Evolutionary conservation across 2,329 filamentous ascomycete genomes (phyloP), one percentile per base, ranked within the genome.

Genomic region (Penicillium frequentans): DNA sequence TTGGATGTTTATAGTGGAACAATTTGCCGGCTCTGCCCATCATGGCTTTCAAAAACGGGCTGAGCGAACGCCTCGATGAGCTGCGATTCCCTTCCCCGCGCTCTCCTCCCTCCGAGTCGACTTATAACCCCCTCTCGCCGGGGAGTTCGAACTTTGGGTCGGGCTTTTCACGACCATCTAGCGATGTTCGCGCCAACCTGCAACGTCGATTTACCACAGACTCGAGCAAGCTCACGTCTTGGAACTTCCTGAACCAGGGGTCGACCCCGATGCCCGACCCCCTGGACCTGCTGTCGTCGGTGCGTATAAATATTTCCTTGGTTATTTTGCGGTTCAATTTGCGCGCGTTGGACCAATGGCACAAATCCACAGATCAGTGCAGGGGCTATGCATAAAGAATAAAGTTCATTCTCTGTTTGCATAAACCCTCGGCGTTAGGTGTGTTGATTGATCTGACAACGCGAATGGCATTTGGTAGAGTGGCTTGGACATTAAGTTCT

Each of bases 131-230:
- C 69, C 87, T 90, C 70, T 85, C 86, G 67, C 87, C 90, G 62
- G 75, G 77, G 73, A 89, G 89, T 75, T 83, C 84, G 70, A 82
- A 80, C 70, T 85, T 86, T 70, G 81, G 87, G 73, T 81, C 78
- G 49, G 84, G 84, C 64, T 81, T 83, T 63, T 77, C 81, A 56
- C 74, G 79, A 55, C 74, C 80, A 60, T 74, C 83, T 62, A 27
- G 86, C 74, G 91, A 96, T 71, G 84, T 84, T 64, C 87, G 93
- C 75, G 85, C 86, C 62, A 87, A 87, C 67, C 82, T 98, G 73
- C 91, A 93, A 76, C 88, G 93, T 70, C 89, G 93, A 72, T 98
- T 98, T 78, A 98, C 93, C 62, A 95, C 93, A 56, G 96, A 96
- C 78, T 87, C 90, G 78, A 83, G 91, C 77, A 84, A 92, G 83